Base-by-base conservation (phyloP, 768 basidiomycete genomes). In the Suillus decipiens region DNA sequence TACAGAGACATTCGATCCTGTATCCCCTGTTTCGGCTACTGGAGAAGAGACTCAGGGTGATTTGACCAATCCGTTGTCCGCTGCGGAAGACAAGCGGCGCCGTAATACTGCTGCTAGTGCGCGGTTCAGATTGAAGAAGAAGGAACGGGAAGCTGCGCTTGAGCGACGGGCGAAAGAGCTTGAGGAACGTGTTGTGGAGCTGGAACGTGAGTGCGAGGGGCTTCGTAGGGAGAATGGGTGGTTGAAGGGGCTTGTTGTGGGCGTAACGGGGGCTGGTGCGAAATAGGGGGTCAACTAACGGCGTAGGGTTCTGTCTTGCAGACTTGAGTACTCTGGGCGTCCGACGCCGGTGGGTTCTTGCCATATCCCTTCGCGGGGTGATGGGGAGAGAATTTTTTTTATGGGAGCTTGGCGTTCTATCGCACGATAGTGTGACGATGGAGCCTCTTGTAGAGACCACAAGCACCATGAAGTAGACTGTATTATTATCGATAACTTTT, bases 81-180 rank as follows among this genome's bases (percentile, higher is more conserved):
- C 88, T 6, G 75, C 89, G 0, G 95, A 96, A 75, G 95, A 96
- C 76, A 96, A 96, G 73, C 89, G 95, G n/a, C 84, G 94, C 63
- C 81, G 95, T 53, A 97, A 97, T 74, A 97, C 95, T 0, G 93
- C 93, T 1, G 95, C 95, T 0, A 93, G 91, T 60, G 95, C 95
- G 37, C 90, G 95, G 9, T 97, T 97, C 83, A 85, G 95, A 63
- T 76, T 94, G 71, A 97, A 96, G 84, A 97, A 97, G 83, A 97
- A 97, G 81, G 93, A 96, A 76, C 83, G 95, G 15, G 95, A 97
- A 78, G 89, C 86, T 2, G 95, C 95, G 17, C 80, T 96, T 24
- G 95, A 96, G 77, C 84, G 82, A 48, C 88, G 87, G 69, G 87
- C 91, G 17, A 94, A 93, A 78, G 93, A 96, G 71, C 82, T 96